Evolutionary conservation across 208 protist genomes (phyloP).

Genomic region (Trypanosomatidae sp.): DNA sequence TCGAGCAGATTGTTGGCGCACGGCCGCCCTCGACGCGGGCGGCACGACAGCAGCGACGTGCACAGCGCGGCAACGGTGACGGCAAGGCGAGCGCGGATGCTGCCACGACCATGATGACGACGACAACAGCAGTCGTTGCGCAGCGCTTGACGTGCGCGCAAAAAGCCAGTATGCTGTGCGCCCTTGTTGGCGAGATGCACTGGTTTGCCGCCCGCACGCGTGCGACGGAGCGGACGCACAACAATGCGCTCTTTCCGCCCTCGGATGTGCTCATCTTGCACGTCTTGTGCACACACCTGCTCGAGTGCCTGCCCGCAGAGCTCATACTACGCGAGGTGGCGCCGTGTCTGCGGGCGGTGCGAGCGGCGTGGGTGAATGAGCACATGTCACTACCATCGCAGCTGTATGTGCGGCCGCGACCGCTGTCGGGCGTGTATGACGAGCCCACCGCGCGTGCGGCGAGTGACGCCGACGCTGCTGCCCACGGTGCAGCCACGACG

Average conservation of each 20-base stretch:
- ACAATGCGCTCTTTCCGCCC: conserved; percentile 84
- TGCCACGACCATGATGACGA: background rate
- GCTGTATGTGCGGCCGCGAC: conserved; percentile 36
- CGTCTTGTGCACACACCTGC: conserved; percentile 54
- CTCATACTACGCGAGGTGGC: conserved; percentile 39
- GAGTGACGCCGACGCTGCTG: conserved; percentile 6
- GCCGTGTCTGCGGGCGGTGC: conserved; percentile 27
- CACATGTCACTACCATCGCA: conserved; percentile 72
- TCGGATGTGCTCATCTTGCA: conserved; percentile 83
- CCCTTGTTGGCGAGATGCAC: conserved; percentile 66
- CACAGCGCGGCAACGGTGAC: background rate
- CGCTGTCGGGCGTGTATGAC: no score
- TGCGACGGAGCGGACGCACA: conserved; percentile 74
- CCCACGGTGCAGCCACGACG: background rate
- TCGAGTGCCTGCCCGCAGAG: conserved; percentile 71
- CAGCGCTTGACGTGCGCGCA: conserved; percentile 2
- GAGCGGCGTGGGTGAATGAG: conserved; percentile 54
- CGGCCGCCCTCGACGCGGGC: background rate
- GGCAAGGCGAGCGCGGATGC: background rate
- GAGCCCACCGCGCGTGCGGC: conserved; percentile 4
- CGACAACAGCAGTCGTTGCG: background rate
- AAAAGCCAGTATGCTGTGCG: conserved; percentile 59
- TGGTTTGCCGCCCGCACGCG: conserved; percentile 77
- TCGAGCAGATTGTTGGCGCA: conserved; percentile 13
- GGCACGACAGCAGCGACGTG: no score